A percentile compares a stretch with the other conserved stretches of the same genome.
Evolutionary conservation across 192 early-diverging fungal genomes (phyloP).

Genomic region (Backusella tuberculispora): DNA sequence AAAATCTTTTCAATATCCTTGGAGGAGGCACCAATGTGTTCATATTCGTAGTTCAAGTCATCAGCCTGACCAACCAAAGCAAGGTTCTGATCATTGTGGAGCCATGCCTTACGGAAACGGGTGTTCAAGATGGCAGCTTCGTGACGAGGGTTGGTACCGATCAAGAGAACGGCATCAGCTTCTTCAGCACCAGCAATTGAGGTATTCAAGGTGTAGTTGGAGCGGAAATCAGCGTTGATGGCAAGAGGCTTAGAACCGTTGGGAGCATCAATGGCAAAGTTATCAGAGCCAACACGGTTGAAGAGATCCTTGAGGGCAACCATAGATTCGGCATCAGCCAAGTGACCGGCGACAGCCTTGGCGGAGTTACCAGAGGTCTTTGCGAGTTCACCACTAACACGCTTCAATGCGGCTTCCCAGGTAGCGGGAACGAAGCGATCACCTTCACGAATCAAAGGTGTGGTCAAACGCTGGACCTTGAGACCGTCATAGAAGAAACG

Average conservation of each 20-base stretch:
- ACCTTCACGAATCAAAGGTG: slow-evolving; percentile 84
- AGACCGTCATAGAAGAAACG: slow-evolving; percentile 94
- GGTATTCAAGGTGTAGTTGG: slow-evolving; percentile 87
- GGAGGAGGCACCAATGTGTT: slow-evolving; percentile 74
- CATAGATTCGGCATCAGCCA: slow-evolving; percentile 93
- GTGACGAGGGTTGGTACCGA: slow-evolving; percentile 96
- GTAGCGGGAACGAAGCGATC: slow-evolving; percentile 81
- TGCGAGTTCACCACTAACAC: slow-evolving; percentile 68
- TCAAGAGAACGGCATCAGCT: slow-evolving; percentile 88
- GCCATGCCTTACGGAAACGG: slow-evolving; percentile 91
- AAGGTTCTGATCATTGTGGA: slow-evolving; percentile 79
- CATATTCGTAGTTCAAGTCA: slow-evolving; percentile 91
- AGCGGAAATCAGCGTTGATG: slow-evolving; percentile 78
- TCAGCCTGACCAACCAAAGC: slow-evolving; percentile 79
- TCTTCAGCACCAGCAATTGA: slow-evolving; percentile 89
- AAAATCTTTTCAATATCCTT: slow-evolving; percentile 71
- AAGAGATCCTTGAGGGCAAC: slow-evolving; percentile 96
- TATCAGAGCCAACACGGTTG: slow-evolving; percentile 86
- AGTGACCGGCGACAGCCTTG: slow-evolving; percentile 87
- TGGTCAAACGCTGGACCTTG: slow-evolving; percentile 93
- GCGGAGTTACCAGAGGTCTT: slow-evolving; percentile 65
- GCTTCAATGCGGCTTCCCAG: slow-evolving; percentile 85
- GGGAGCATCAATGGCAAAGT: slow-evolving; percentile 74
- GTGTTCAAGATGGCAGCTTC: slow-evolving; percentile 97
- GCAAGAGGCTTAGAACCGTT: slow-evolving; percentile 54